Evolutionary conservation across 2,329 filamentous ascomycete species (phyloP), one percentile per base, ranked within the genome.

Genomic region (Alternaria alternata): DNA sequence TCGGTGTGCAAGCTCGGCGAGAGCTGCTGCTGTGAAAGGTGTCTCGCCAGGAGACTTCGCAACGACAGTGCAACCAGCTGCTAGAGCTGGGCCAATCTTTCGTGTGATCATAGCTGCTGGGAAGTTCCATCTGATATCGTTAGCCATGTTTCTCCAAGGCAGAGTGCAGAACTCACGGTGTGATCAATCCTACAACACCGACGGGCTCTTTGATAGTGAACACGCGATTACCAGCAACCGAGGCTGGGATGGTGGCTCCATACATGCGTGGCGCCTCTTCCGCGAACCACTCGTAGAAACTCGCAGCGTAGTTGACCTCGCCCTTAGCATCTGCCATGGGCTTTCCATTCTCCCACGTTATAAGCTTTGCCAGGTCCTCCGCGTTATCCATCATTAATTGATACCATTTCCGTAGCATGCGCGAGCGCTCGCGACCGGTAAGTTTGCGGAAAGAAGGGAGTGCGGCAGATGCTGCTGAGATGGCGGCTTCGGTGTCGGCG

Each of bases 1-100:
- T 16, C 94, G 89, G 73, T 91, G 87, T 9, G 90, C 92, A 39
- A 98, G 87, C 80, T 97, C 94, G 1, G 92, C 92, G 20, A 98
- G 80, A 1, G 94, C 94, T 38, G 97, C 89, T 0, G 93, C 89
- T 24, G 94, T 96, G 77, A 94, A 95, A 0, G 94, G 95, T 1
- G 95, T 97, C 83, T 98, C 94, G 49, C 90, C 89, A 1, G 94
- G 94, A 16, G 93, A 91, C 79, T 99, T 99, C 71, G 89, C 89
- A 2, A 98, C 94, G 2, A 96, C 91, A 0, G 94, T 97, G 81
- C 94, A 98, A 59, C 95, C 95, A n/a, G 93, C 94, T 18, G 95
- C 95, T 57, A 98, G 84, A 8, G 91, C 91, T 2, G 92, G 82
- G 3, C 81, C 82, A 51, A 84, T 83, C 68, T 84, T 84, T 51